phyloP scores from a whole-genome alignment of 2,329 filamentous ascomycete genomes.

The Zasmidium angulare region DNA sequence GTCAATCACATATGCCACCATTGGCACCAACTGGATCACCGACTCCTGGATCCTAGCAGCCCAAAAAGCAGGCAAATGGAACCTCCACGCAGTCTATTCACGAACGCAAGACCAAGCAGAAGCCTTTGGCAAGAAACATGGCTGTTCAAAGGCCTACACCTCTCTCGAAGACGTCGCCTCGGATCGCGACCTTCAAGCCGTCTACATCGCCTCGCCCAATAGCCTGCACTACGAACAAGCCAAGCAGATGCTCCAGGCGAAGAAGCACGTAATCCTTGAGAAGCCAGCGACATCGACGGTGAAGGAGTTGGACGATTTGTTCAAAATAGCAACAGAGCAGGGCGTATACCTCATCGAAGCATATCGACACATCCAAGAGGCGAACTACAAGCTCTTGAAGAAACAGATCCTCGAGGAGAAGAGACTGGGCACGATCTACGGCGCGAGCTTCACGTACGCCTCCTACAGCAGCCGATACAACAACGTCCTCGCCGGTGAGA shows the following conservation, averaged over 20 bases:
- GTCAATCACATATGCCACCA: constrained; percentile 45
- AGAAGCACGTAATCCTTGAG: constrained; percentile 53
- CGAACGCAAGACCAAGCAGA: constrained; percentile 44
- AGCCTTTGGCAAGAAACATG: constrained; percentile 45
- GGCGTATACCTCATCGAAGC: constrained; percentile 49
- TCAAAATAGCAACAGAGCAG: constrained; percentile 42
- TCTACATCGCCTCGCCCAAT: constrained; percentile 54
- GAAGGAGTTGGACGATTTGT: constrained; percentile 45
- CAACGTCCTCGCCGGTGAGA: constrained; percentile 47
- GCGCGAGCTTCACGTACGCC: constrained; percentile 46
- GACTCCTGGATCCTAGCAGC: constrained; percentile 48
- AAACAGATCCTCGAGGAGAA: constrained; percentile 35
- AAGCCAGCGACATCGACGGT: constrained; percentile 49
- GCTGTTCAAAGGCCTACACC: constrained; percentile 39
- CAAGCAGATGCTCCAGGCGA: constrained; percentile 42
- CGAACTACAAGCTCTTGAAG: constrained; percentile 48
- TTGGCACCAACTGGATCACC: constrained; percentile 53
- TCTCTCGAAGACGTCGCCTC: constrained; percentile 40
- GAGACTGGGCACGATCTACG: constrained; percentile 44
- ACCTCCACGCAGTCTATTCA: constrained; percentile 48
- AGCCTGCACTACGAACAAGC: constrained; percentile 49
- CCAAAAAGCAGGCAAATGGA: constrained; percentile 45
- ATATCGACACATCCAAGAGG: constrained; percentile 51
- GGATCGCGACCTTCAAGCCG: constrained; percentile 40
- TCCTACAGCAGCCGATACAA: constrained; percentile 49